Evolutionary conservation across 1,284 basidiomycete genomes (phyloP), one percentile per base, ranked within the genome.

Genomic region (Pyrrhoderma lamaoense): DNA sequence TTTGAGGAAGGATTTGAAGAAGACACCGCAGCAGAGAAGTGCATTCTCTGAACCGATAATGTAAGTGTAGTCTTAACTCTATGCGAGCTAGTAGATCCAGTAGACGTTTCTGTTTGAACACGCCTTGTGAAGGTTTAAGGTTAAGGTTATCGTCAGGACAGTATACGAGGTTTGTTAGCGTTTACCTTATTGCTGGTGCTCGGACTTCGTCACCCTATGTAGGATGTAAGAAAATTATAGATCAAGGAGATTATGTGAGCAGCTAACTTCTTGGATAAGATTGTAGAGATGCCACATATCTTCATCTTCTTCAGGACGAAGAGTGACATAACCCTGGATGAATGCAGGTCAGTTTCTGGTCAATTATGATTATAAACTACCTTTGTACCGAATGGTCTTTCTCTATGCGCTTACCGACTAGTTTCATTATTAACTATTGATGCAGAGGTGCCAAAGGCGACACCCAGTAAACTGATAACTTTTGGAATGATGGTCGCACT

Each of bases 281-380:
- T 99, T 98, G 70, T 98, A 98, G n/a, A 97, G 76, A 74, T 99
- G 95, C 91, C 95, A 99, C 87, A 99, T 96, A 69, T 99, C 96
- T 70, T 99, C 96, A 61, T 96, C 91, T 62, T 95, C 91, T 66
- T 97, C 89, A 22, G 92, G 91, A 48, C 89, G 80, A 39, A 96
- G 74, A n/a, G 81, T 89, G 58, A 95, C 87, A 76, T 91, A 80
- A 21, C 93, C 93, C 85, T 93, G 66, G 56, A 64, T 57, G 58
- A 57, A 42, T 51, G 57, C 57, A 40, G 42, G 39, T 45, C 37
- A 35, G 22, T 19, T 49, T 49, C 35, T 55, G 51, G 13, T 4
- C 51, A 34, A 14, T 45, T 19, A 14, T 13, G 22, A 35, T 19
- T 23, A 3, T 9, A 42, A 35, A 25, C 35, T 45, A 51, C 40